Evolutionary conservation across 2,329 filamentous ascomycete species (phyloP).

Genomic region (Botrytis fabae): DNA sequence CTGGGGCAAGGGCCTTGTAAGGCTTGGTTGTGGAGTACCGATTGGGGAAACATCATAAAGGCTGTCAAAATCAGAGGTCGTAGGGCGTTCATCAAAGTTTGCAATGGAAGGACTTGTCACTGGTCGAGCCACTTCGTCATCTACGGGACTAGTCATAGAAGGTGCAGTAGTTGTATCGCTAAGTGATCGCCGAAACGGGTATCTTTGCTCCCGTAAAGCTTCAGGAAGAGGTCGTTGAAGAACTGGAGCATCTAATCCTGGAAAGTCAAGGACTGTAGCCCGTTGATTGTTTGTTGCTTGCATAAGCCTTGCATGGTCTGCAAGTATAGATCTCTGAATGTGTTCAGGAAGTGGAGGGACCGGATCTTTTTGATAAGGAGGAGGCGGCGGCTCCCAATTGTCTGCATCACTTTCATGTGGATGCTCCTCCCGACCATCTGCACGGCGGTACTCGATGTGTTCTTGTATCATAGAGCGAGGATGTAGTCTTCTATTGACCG

Average conservation of each 20-base stretch:
- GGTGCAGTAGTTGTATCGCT: slow-evolving; percentile 43
- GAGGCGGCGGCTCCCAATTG: slow-evolving; percentile 84
- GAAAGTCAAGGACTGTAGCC: slow-evolving; percentile 32
- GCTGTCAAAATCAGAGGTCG: slow-evolving; percentile 35
- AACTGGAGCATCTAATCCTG: slow-evolving; percentile 30
- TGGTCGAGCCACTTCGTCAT: slow-evolving; percentile 38
- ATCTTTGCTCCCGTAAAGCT: slow-evolving; percentile 32
- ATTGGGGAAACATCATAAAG: slow-evolving; percentile 42
- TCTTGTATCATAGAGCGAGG: slow-evolving; percentile 56
- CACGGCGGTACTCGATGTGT: slow-evolving; percentile 63
- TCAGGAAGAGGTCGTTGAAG: slow-evolving; percentile 34
- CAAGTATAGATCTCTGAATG: slow-evolving; percentile 40
- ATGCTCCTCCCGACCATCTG: slow-evolving; percentile 69
- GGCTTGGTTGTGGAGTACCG: slow-evolving; percentile 34
- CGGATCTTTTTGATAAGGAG: slow-evolving; percentile 71
- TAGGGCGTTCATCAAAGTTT: slow-evolving; percentile 14
- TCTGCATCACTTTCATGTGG: slow-evolving; percentile 87
- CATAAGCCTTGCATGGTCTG: slow-evolving; percentile 35
- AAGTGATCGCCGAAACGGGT: slow-evolving; percentile 41
- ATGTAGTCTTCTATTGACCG: slow-evolving; percentile 68
- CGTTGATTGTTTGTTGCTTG: slow-evolving; percentile 37
- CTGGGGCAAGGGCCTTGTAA: slow-evolving; percentile 22
- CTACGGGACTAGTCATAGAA: slow-evolving; percentile 30
- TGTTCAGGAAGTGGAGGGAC: slow-evolving; percentile 41
- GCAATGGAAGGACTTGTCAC: slow-evolving; percentile 39